These are phyloP conservation scores for Ophiostoma piceae DNA, from an alignment of 2,329 filamentous ascomycete species.

Conservation along the genomic window DNA sequence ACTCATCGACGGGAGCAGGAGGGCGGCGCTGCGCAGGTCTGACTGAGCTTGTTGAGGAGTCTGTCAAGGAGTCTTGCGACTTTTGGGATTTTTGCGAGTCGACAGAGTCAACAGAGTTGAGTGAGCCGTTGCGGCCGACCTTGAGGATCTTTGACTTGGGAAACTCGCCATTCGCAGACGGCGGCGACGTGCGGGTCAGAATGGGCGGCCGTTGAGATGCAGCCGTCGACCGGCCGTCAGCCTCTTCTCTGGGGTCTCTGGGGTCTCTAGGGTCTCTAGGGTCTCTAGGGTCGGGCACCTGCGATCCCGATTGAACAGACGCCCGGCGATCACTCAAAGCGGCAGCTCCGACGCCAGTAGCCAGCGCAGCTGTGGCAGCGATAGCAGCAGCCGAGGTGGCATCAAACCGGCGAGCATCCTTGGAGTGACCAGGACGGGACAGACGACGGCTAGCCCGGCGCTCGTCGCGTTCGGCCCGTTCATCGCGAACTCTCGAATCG, in stretches of 20 bases:
- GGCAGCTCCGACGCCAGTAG: slow-evolving; percentile 1
- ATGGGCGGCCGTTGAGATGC: slow-evolving; percentile 14
- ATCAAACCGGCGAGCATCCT: slow-evolving; percentile 4
- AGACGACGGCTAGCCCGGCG: not conserved
- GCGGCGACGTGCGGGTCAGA: slow-evolving; percentile 20
- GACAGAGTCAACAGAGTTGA: not conserved
- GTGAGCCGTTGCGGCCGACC: not conserved
- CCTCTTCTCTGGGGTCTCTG: not conserved
- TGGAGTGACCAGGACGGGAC: slow-evolving; percentile 4
- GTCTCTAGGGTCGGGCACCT: not conserved
- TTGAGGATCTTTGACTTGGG: not conserved
- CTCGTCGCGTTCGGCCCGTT: not conserved
- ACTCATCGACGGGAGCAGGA: not conserved
- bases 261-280: not conserved
- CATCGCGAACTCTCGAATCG: not conserved
- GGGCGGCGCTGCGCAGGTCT: not conserved
- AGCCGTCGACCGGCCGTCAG: not conserved
- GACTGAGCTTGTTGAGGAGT: not conserved
- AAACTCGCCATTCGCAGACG: slow-evolving; percentile 13
- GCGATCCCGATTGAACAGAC: not conserved
- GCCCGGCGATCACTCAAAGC: slow-evolving; percentile 4
- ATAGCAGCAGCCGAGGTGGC: slow-evolving; percentile 15
- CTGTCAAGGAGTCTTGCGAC: not conserved
- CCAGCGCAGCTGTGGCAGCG: slow-evolving; percentile 14
- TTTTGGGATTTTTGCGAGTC: slow-evolving; percentile 8